Evolutionary conservation across 257 asterid genomes (phyloP).

Genomic region (Gentiana straminea): DNA sequence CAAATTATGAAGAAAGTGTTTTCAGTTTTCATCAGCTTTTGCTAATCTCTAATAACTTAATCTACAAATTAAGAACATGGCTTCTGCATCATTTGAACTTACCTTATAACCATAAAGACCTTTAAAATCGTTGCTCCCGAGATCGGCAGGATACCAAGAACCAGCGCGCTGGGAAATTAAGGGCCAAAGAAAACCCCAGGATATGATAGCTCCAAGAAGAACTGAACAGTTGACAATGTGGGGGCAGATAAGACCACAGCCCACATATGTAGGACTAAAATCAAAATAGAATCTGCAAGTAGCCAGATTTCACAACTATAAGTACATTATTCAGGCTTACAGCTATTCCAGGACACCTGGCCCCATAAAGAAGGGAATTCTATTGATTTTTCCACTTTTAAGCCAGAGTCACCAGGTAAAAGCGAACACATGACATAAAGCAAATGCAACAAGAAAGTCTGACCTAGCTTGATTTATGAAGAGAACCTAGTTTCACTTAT

Average conservation of each 20-base stretch:
- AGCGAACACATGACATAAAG: too few species aligned
- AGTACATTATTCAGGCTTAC: not conserved
- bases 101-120: conserved; percentile 96
- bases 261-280: conserved; percentile 91
- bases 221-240: conserved; percentile 91
- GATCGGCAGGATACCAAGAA: conserved; percentile 88
- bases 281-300: conserved; percentile 88
- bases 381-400: too few species aligned
- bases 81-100: conserved; percentile 2
- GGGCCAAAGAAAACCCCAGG: conserved; percentile 98
- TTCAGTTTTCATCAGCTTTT: too few species aligned
- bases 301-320: conserved; percentile 9
- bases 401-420: too few species aligned
- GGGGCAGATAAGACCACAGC: conserved; percentile 95
- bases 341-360: too few species aligned
- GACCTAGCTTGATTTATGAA: too few species aligned
- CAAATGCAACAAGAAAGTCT: too few species aligned
- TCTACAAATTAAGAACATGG: too few species aligned
- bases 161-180: conserved; percentile 67
- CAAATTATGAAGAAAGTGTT: not conserved
- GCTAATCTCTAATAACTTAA: too few species aligned
- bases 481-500: too few species aligned
- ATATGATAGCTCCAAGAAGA: conserved; percentile 86
- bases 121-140: conserved; percentile 86
- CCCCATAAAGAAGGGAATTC: too few species aligned